These are phyloP conservation scores for Esteya vermicola DNA, from an alignment of 2,329 filamentous ascomycete species.

Conservation along the genomic window DNA sequence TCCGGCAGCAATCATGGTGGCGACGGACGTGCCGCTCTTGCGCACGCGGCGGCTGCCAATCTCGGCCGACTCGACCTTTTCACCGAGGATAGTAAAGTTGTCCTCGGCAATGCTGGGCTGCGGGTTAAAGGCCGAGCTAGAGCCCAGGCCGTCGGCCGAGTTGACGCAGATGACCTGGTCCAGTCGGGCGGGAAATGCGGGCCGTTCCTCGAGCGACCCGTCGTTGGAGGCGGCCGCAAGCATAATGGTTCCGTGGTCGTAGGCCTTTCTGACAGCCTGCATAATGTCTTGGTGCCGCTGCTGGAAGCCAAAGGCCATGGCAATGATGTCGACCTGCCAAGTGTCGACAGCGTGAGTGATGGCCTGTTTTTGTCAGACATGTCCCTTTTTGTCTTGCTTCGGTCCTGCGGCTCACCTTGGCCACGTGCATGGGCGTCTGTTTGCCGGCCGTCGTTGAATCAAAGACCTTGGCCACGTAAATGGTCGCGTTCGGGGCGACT, in stretches of 20 bases:
- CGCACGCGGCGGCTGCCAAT: neutral
- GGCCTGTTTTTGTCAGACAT: neutral
- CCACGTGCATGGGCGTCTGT: neutral
- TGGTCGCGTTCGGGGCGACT: neutral
- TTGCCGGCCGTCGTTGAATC: neutral
- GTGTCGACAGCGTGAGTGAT: neutral
- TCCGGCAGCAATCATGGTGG: neutral
- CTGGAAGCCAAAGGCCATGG: neutral
- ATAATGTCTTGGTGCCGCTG: neutral
- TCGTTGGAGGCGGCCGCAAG: neutral
- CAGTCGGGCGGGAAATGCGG: neutral
- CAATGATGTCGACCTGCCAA: neutral
- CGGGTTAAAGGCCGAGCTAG: neutral
- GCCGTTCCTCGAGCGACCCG: neutral
- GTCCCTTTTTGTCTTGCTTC: neutral
- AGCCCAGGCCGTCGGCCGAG: neutral
- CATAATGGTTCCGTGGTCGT: neutral
- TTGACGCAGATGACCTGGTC: neutral
- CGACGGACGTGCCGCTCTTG: neutral
- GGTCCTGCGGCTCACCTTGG: neutral
- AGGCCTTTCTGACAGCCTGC: neutral
- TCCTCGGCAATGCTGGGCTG: neutral
- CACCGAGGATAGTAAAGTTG: neutral
- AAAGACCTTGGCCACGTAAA: neutral
- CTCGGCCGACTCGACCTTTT: neutral